Evolutionary conservation across 257 asterid genomes (phyloP).

Genomic region (Lycium ferocissimum): DNA sequence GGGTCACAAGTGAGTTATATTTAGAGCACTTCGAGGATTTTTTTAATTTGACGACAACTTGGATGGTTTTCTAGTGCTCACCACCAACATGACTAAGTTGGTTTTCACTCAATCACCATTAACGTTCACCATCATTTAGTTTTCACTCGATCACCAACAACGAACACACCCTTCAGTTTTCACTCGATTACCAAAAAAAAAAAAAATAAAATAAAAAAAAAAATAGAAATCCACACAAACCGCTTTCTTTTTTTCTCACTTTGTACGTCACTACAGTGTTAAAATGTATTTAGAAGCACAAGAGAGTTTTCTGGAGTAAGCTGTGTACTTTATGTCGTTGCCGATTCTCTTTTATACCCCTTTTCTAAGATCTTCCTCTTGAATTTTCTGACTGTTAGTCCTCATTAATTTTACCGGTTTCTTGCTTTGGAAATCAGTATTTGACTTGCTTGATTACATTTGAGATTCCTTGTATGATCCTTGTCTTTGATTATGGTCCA

Average conservation of each 20-base stretch:
- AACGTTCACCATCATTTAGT: background rate
- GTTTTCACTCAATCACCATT: slow-evolving; percentile 4
- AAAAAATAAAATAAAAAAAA: background rate
- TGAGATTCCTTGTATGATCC: background rate
- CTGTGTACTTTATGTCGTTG: slow-evolving; percentile 8
- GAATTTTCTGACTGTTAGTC: background rate
- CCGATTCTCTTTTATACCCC: background rate
- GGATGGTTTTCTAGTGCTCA: background rate
- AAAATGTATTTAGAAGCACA: background rate
- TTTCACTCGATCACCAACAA: background rate
- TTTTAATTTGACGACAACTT: background rate
- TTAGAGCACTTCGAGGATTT: background rate
- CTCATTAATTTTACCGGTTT: background rate
- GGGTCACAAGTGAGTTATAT: background rate
- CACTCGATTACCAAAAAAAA: background rate
- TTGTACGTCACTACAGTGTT: background rate
- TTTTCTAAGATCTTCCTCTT: slow-evolving; percentile 9
- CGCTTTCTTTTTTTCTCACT: background rate
- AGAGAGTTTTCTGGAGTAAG: slow-evolving; percentile 4
- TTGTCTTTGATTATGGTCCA: background rate
- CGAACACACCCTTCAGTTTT: background rate
- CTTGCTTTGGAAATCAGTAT: background rate
- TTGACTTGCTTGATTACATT: background rate
- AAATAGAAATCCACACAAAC: background rate
- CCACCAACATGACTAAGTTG: background rate